A percentile compares a stretch with the other conserved stretches of the same genome.
These are phyloP conservation scores for Botrytis fabae DNA, from an alignment of 2,329 filamentous ascomycete species.

Conservation along the genomic window DNA sequence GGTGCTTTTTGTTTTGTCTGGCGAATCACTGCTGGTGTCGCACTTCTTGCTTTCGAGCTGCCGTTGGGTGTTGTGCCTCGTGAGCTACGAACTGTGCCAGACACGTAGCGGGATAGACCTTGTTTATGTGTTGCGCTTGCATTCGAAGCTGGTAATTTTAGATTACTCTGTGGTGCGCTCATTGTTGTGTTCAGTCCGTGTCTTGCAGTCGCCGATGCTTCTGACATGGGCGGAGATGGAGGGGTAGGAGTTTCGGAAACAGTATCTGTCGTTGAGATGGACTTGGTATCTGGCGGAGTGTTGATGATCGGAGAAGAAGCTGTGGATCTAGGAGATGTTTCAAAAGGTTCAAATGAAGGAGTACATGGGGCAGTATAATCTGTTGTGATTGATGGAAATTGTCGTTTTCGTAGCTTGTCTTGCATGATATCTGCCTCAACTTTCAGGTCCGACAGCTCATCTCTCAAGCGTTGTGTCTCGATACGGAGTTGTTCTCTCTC, in stretches of 20 bases:
- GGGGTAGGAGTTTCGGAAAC: slow-evolving; percentile 74
- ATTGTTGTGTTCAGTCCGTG: slow-evolving; percentile 36
- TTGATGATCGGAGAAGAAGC: slow-evolving; percentile 86
- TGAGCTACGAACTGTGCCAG: slow-evolving; percentile 32
- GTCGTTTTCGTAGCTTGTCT: slow-evolving; percentile 83
- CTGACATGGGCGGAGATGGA: slow-evolving; percentile 91
- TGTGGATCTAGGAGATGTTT: slow-evolving; percentile 78
- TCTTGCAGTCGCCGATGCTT: slow-evolving; percentile 57
- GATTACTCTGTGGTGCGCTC: slow-evolving; percentile 45
- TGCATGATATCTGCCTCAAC: slow-evolving; percentile 93
- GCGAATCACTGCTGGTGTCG: slow-evolving; percentile 42
- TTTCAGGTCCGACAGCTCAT: slow-evolving; percentile 89
- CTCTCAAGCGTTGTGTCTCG: slow-evolving; percentile 82
- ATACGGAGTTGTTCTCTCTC: slow-evolving; percentile 88
- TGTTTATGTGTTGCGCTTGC: slow-evolving; percentile 56
- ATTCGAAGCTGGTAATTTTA: slow-evolving; percentile 57
- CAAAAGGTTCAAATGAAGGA: slow-evolving; percentile 58
- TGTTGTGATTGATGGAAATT: slow-evolving; percentile 60
- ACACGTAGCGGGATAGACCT: slow-evolving; percentile 35
- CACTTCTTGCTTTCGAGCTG: slow-evolving; percentile 33
- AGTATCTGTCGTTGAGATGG: slow-evolving; percentile 56
- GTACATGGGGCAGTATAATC: slow-evolving; percentile 66
- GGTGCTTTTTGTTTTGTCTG: slow-evolving; percentile 47
- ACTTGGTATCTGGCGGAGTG: slow-evolving; percentile 76
- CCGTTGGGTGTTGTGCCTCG: slow-evolving; percentile 31